Base-by-base conservation (phyloP, 495 filamentous ascomycete genomes). In the Penicillium macrosclerotiorum region DNA sequence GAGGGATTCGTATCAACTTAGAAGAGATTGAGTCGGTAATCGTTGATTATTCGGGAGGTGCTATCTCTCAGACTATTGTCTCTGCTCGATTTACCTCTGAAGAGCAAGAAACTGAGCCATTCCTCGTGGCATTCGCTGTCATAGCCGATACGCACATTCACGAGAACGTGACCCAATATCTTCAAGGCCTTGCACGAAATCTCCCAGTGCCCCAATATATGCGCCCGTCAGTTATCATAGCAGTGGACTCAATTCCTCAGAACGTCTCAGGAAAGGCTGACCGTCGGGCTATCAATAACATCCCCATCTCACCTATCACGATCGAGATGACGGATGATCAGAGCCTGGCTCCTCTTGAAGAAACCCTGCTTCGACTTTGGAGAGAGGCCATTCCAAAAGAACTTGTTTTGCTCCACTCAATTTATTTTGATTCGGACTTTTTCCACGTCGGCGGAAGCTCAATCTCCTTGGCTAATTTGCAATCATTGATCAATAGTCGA, bases 1-100 rank as follows among this genome's bases (percentile, higher is more conserved):
- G 71, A 0, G 79, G 79, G 0, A 39, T 78, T 5, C 74, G 78
- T 0, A 69, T 81, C 8, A 76, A 83, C 4, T 44, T 82, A 0
- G 38, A 61, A 11, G 79, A 82, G 9, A 60, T 81, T 5, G 76
- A 78, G 48, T 16, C 27, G 0, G 33, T 46, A 3, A 53, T 62
- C 32, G 46, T 63, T 11, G 27, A 33, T 0, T 67, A 71, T 45
- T 49, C 71, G 0, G 61, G 64, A 22, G 57, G 67, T 6, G 49
- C 26, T 12, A 49, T 60, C 2, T 29, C 59, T 1, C 49, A 62
- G 16, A 36, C 47, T 6, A 41, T 67, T 6, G 47, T 48, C 4
- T 63, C 44, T 1, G 14, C 47, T 20, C 54, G 56, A 11, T 35
- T 36, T 5, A 22, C 11, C 2, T 13, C 31, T 11, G 11, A 8